phyloP scores from a whole-genome alignment of 768 basidiomycete genomes.

The Cystobasidium tubakii region DNA sequence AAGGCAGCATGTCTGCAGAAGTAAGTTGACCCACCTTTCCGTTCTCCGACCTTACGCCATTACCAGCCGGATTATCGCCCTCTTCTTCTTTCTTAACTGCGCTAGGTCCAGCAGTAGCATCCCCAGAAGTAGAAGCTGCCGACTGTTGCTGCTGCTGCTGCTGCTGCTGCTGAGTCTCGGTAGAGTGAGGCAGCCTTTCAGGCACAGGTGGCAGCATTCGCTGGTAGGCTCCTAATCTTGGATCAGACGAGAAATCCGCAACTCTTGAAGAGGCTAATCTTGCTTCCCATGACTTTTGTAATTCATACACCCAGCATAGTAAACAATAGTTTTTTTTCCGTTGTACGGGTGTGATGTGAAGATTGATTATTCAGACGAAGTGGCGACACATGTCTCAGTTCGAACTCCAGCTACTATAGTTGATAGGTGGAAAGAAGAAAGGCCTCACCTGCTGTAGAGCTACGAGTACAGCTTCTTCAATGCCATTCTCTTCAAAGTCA shows the following conservation, averaged over 20 bases:
- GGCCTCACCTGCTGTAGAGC: conserved; percentile 72
- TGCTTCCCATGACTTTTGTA: conserved; percentile 81
- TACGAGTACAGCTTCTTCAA: conserved; percentile 80
- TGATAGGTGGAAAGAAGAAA: neutral
- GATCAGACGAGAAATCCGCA: conserved; percentile 68
- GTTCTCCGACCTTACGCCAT: neutral
- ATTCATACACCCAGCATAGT: neutral
- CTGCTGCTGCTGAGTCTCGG: conserved; percentile 9
- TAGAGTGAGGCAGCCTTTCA: conserved; percentile 19
- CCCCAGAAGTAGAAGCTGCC: neutral
- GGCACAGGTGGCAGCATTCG: conserved; percentile 27
- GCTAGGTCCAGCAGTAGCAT: neutral
- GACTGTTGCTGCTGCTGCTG: conserved; percentile 33
- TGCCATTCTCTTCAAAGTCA: conserved; percentile 95
- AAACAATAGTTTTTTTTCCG: neutral
- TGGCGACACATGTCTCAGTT: neutral
- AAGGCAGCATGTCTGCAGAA: no score
- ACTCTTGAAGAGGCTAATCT: conserved; percentile 91
- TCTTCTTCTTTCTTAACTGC: neutral
- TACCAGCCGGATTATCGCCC: neutral
- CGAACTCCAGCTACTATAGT: no score
- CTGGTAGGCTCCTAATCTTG: conserved; percentile 38
- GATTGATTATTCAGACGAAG: neutral
- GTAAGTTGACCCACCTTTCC: conserved; percentile 5
- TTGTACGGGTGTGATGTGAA: neutral